Conservation (phyloP, 768 basidiomycete genomes). For the Boletus rex-veris region DNA sequence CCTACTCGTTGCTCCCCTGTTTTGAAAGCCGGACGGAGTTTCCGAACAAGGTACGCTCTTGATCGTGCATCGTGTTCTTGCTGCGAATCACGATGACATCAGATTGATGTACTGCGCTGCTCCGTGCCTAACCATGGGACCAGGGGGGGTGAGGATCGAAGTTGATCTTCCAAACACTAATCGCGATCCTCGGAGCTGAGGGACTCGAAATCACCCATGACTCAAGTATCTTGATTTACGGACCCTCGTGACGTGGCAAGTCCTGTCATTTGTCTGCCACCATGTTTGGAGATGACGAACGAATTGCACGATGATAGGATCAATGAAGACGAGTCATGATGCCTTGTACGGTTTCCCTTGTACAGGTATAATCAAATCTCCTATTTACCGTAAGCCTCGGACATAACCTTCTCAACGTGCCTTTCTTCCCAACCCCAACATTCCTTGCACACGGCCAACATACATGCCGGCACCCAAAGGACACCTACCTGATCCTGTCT, state of each 20-base stretch:
- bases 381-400: slow-evolving; percentile 39
- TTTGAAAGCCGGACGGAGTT: slow-evolving; percentile 49
- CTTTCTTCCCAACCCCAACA: neutral
- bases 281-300: neutral
- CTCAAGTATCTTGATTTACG: slow-evolving; percentile 52
- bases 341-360: slow-evolving; percentile 37
- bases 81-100: neutral
- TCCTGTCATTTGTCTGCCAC: neutral
- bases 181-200: slow-evolving; percentile 53
- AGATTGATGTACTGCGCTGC: neutral
- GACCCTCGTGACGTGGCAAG: slow-evolving; percentile 29
- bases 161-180: slow-evolving; percentile 42
- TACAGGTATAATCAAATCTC: slow-evolving; percentile 48
- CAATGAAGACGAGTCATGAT: slow-evolving; percentile 43
- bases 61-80: neutral
- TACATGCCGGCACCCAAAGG: slow-evolving; percentile 45
- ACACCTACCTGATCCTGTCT: neutral
- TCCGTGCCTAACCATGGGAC: slow-evolving; percentile 38
- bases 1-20: slow-evolving; percentile 42
- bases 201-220: slow-evolving; percentile 55
- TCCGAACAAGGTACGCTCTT: slow-evolving; percentile 37
- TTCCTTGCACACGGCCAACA: slow-evolving; percentile 48
- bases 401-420: slow-evolving; percentile 2
- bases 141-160: slow-evolving; percentile 46
- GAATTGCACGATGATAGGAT: neutral